A percentile compares a stretch with the other conserved stretches of the same genome.
These are phyloP conservation scores for Diaporthe australafricana DNA, from an alignment of 2,329 filamentous ascomycete genomes.

Conservation along the genomic window DNA sequence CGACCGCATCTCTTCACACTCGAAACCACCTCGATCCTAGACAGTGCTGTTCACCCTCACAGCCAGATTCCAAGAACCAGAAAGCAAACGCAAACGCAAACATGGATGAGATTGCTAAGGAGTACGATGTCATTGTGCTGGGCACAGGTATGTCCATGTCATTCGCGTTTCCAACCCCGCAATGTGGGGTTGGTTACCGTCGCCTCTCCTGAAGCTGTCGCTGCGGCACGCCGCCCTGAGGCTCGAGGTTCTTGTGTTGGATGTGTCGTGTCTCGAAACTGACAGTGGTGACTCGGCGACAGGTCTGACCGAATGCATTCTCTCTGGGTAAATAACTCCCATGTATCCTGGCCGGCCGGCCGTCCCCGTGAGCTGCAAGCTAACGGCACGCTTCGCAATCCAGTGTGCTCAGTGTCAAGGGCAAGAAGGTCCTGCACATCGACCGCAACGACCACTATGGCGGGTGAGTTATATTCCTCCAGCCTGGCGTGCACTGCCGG, in stretches of 20 bases:
- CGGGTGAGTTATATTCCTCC: conserved; percentile 73
- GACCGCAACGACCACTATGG: conserved; percentile 99
- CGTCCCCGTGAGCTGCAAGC: background rate
- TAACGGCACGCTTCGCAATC: conserved; percentile 32
- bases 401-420: conserved; percentile 96
- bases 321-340: conserved; percentile 79
- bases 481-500: background rate
- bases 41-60: conserved; percentile 38
- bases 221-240: conserved; percentile 40
- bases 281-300: conserved; percentile 43
- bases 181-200: conserved; percentile 40
- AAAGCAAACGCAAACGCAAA: conserved; percentile 45
- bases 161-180: conserved; percentile 40
- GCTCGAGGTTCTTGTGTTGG: conserved; percentile 4
- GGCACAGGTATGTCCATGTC: conserved; percentile 82
- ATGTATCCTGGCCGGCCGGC: background rate
- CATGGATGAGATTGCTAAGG: conserved; percentile 98
- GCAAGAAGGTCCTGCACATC: conserved; percentile 98
- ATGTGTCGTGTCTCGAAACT: conserved; percentile 35
- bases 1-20: conserved; percentile 30
- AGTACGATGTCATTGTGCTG: conserved; percentile 98
- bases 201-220: conserved; percentile 35
- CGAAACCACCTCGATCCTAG: conserved; percentile 27
- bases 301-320: conserved; percentile 99
- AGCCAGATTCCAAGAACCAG: conserved; percentile 19